Evolutionary conservation across 2,329 filamentous ascomycete species (phyloP), one percentile per base, ranked within the genome.

Genomic region (Ascochyta viciae-villosae): DNA sequence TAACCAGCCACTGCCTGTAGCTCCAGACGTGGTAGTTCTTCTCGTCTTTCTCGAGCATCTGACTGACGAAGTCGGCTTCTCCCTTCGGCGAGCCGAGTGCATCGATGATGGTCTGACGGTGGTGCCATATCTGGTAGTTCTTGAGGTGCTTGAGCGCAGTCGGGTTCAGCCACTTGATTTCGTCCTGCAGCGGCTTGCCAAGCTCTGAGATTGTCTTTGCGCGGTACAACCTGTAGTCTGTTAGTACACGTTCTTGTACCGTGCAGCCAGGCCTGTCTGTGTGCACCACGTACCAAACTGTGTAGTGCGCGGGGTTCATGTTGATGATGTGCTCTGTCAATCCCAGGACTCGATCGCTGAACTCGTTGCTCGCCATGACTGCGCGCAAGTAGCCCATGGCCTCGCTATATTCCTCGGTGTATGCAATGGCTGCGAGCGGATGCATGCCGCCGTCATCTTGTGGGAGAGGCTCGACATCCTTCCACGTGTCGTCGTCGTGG

Each of bases 21-120:
- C 89, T 92, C 95, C 95, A 99, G 43, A 98, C 95, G 74, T 99
- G 95, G 75, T 99, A 98, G 80, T 99, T 99, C 80, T 99, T 99
- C 45, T 89, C 86, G 74, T 99, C 95, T 66, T 90, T 84, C 37
- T 83, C 84, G 50, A 99, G 88, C 85, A 99, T 98, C 42, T 83
- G 77, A 56, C 83, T 84, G 57, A 97, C 84, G 74, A 98, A 98
- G 13, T 82, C 82, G 19, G 83, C 81, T 78, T 99, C 95, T 3
- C 84, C 85, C 4, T 81, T 74, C 10, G 85, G 86, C 48, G 91
- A 82, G 16, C 73, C 80, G 13, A 85, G 79, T 54, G 82, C 82
- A 65, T 81, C 87, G 58, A 79, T 84, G 76, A 79, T 82, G 74
- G 78, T 73, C 81, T 87, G 74, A 65, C 83, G 74, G 78, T 88